Evolutionary conservation across 495 filamentous ascomycete species (phyloP), one percentile per base, ranked within the genome.

Genomic region (Sporormia fimetaria): DNA sequence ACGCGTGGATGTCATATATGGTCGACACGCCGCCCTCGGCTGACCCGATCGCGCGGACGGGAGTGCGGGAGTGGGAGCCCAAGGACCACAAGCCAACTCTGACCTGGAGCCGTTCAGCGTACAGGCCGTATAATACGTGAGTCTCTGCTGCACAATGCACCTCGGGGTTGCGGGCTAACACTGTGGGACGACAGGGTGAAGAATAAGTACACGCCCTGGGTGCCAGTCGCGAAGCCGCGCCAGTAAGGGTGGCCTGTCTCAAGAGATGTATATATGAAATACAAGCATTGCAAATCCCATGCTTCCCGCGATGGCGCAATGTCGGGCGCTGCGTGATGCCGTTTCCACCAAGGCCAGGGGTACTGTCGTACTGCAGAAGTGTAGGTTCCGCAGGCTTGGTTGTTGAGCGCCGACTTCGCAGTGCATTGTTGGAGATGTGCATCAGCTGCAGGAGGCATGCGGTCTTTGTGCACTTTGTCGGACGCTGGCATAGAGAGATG

Each of bases 1-100:
- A 96, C 63, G 83, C 84, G 16, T 99, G 90, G 90, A 84, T 96
- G 53, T 80, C 83, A 31, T 95, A 99, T 64, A 64, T 81, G 63
- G 79, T 92, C 41, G 87, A 96, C 62, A 79, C 85, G 59, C 80
- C 87, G 17, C 90, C 90, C 3, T 71, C 67, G 16, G 58, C 75
- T 51, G 90, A 99, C 60, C 70, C 80, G 23, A 51, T 87, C 47
- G 49, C 87, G 20, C 71, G 78, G 57, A 68, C 73, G 18, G 66
- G 72, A 39, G 57, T 70, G 25, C 71, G 85, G 26, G 54, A 62
- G 21, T 96, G 87, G 90, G 86, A 93, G 51, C 58, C 71, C 18
- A 67, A 69, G 23, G 74, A 79, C 37, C 87, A 90, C 57, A 64
- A 78, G 31, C 75, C 81, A 33, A 92, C 80, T 58, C 60, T 74